Base-by-base conservation (phyloP, 2,329 filamentous ascomycete species). In the Pseudogymnoascus sp. region DNA sequence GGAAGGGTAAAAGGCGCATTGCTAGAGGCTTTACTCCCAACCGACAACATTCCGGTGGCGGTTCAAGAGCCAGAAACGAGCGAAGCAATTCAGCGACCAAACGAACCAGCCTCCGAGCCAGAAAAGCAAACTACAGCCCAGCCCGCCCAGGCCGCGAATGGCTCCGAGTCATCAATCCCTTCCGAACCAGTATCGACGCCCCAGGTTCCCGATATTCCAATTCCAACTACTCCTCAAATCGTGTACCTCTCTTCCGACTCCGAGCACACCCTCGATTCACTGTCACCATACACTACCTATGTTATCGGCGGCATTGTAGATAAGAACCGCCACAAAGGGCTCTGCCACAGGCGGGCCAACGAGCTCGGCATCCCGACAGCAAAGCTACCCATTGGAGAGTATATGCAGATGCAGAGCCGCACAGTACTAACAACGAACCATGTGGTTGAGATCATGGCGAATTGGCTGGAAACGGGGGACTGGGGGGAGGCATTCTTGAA, bases 251-350 rank as follows among this genome's bases (percentile, higher is more conserved):
- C 91, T 6, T 92, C 92, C 14, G 95, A 99, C 75, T 96, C 92
- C n/a, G 87, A 90, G 0, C 83, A 96, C 69, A 93, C 90, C 0
- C 82, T 99, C 31, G 87, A 89, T 5, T 84, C 90, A 48, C 83
- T 99, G 48, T 92, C 93, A 74, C 91, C 93, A 0, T 89, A 95
- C 77, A 92, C 89, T 66, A 93, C 87, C 65, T 99, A 99, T 75
- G 89, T 99, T 67, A 89, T 99, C 64, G 95, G 95, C 37, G 95
- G 93, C 0, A 81, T 99, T 37, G 95, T 99, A 25, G 95, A 99
- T 78, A 93, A 93, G 78, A 99, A 99, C 76, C 85, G 95, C 51
- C 89, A 99, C 77, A 99, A 99, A 79, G 92, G 91, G 0, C 81
- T 99, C 39, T 99, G 95, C 77, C 92, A 96, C 80, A 89, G 88